phyloP scores from a whole-genome alignment of 768 basidiomycete genomes.

The Mycena chlorophos region DNA sequence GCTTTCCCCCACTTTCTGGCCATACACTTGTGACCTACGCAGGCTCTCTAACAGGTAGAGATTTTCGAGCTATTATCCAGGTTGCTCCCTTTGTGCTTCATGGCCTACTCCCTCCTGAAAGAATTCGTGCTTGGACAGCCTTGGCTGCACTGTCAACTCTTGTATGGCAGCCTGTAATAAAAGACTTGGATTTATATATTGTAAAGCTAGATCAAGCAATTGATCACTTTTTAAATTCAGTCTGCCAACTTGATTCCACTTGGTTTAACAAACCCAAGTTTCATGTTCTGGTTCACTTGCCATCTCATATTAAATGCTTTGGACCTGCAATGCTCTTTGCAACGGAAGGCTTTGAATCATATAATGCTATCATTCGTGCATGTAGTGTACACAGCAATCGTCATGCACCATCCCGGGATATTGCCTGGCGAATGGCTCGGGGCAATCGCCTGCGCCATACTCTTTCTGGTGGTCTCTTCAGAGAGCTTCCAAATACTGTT shows the following conservation, averaged over 20 bases:
- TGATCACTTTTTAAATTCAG: slow-evolving; percentile 35
- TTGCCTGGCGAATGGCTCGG: slow-evolving; percentile 20
- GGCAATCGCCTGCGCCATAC: slow-evolving; percentile 24
- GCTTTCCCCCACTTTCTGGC: slow-evolving; percentile 30
- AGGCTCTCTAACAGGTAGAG: slow-evolving; percentile 37
- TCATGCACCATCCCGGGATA: slow-evolving; percentile 31
- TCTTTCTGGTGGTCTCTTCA: slow-evolving; percentile 22
- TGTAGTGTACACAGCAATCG: slow-evolving; percentile 30
- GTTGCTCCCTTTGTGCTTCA: slow-evolving; percentile 39
- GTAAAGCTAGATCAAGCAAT: slow-evolving; percentile 35
- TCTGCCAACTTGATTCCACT: slow-evolving; percentile 27
- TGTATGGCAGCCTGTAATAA: slow-evolving; percentile 42
- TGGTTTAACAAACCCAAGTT: slow-evolving; percentile 50
- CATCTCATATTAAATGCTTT: slow-evolving; percentile 38
- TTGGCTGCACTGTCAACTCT: slow-evolving; percentile 36
- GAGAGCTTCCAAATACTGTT: no score
- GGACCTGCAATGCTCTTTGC: slow-evolving; percentile 46
- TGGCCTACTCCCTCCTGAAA: slow-evolving; percentile 32
- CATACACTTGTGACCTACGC: slow-evolving; percentile 38
- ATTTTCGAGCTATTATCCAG: slow-evolving; percentile 36
- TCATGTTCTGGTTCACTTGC: slow-evolving; percentile 41
- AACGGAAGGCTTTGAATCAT: slow-evolving; percentile 45
- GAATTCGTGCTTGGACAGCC: slow-evolving; percentile 34
- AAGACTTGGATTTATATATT: slow-evolving; percentile 33
- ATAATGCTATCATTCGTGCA: slow-evolving; percentile 31